Conservation (phyloP, 73 alveolate species). For the Stentor coeruleus region DNA sequence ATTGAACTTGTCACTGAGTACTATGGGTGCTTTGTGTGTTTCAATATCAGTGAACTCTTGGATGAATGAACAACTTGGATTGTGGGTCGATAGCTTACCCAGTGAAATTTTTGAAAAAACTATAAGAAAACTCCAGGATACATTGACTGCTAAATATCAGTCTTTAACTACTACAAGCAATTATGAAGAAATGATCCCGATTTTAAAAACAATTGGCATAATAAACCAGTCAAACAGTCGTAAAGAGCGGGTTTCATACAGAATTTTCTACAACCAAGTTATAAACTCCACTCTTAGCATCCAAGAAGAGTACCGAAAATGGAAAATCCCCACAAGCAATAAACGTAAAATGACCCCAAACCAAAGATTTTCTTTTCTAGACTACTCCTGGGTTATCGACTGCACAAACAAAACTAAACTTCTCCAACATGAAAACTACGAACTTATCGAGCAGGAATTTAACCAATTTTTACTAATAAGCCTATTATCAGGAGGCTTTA, state of each 20-base stretch:
- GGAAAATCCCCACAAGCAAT: neutral
- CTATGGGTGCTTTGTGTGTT: neutral
- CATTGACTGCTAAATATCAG: neutral
- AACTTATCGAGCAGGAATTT: neutral
- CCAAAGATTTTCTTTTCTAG: neutral
- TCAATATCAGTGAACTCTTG: neutral
- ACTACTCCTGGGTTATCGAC: neutral
- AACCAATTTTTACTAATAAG: neutral
- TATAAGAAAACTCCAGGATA: neutral
- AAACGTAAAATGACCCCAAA: neutral
- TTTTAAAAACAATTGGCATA: neutral
- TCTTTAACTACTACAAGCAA: neutral
- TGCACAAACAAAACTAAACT: neutral
- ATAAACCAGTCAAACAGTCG: neutral
- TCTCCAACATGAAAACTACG: neutral
- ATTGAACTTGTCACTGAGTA: neutral
- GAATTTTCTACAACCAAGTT: neutral
- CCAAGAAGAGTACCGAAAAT: neutral
- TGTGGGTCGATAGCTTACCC: neutral
- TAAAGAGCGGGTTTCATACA: neutral
- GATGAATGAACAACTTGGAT: neutral
- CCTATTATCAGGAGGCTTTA: slow-evolving; percentile 30
- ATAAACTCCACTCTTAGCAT: neutral
- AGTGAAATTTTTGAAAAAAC: neutral
- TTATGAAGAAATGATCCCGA: neutral